These are phyloP conservation scores for Protomyces pachydermus DNA, from an alignment of 1,139 yeast species.

Conservation along the genomic window DNA sequence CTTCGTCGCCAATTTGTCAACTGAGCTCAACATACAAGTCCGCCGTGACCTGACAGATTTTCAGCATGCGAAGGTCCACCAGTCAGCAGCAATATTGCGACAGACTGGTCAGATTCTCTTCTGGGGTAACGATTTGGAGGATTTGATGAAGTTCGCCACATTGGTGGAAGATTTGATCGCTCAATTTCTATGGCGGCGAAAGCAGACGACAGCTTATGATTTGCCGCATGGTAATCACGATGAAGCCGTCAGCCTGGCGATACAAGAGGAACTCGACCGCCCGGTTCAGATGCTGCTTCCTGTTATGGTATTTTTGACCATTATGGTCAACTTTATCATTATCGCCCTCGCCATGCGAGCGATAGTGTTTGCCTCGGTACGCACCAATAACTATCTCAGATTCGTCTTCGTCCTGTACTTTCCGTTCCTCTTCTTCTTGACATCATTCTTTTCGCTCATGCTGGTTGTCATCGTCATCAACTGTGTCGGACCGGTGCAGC, in stretches of 20 bases:
- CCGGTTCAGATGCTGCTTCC: slow-evolving; percentile 15
- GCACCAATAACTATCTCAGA: slow-evolving; percentile 2
- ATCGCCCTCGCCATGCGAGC: slow-evolving; percentile 12
- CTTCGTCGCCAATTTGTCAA: neutral
- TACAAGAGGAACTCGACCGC: neutral
- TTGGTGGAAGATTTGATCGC: slow-evolving; percentile 10
- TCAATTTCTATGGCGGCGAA: neutral
- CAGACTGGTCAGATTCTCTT: slow-evolving; percentile 27
- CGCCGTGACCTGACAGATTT: slow-evolving; percentile 10
- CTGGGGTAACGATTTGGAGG: slow-evolving; percentile 30
- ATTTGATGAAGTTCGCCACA: slow-evolving; percentile 25
- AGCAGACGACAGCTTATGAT: neutral
- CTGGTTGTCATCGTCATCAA: slow-evolving; percentile 22
- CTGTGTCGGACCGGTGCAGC: slow-evolving; percentile 27
- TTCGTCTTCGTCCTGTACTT: slow-evolving; percentile 15
- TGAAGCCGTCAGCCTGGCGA: neutral
- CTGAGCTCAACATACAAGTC: slow-evolving; percentile 7
- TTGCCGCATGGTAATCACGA: neutral
- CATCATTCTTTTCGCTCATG: slow-evolving; percentile 26
- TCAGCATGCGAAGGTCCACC: slow-evolving; percentile 28
- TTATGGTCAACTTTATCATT: slow-evolving; percentile 6
- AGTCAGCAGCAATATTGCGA: slow-evolving; percentile 30
- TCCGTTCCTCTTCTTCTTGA: slow-evolving; percentile 22
- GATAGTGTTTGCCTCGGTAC: slow-evolving; percentile 2
- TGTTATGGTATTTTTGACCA: slow-evolving; percentile 11